Conservation (phyloP, 345 rosid genomes). For the Hypericum perforatum region DNA sequence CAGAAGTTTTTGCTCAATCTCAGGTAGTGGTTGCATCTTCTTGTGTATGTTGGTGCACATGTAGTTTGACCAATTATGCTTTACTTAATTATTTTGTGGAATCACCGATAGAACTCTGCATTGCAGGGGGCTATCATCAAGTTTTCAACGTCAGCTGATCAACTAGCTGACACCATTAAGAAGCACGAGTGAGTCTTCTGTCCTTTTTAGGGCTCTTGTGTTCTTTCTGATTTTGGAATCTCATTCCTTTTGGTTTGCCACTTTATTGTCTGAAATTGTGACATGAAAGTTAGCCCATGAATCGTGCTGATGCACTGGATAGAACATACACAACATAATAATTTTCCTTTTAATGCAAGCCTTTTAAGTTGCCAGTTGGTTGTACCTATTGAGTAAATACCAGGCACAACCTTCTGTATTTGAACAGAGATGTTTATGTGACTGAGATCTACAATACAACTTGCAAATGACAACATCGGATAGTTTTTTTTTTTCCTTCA, state of each 20-base stretch:
- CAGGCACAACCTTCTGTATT: too few species aligned
- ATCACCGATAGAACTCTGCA: constrained; percentile 3
- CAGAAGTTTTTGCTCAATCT: constrained; percentile 41
- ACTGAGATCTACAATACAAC: too few species aligned
- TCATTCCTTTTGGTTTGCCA: background rate
- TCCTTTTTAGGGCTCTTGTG: background rate
- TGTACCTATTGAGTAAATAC: too few species aligned
- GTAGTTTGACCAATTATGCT: background rate
- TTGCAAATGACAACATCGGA: too few species aligned
- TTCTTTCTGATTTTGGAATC: background rate
- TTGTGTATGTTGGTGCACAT: constrained; percentile 4
- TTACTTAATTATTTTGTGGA: too few species aligned
- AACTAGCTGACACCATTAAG: constrained; percentile 30
- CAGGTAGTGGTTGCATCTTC: constrained; percentile 24
- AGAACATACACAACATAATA: too few species aligned
- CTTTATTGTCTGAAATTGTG: background rate
- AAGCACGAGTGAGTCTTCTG: constrained; percentile 41
- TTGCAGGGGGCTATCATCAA: constrained; percentile 34
- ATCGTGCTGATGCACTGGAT: too few species aligned
- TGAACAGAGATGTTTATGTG: too few species aligned
- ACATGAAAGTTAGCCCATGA: too few species aligned
- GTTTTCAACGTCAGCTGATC: constrained; percentile 31
- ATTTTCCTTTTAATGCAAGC: too few species aligned
- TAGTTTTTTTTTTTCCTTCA: background rate
- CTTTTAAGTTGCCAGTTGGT: too few species aligned